Evolutionary conservation across 108 stramenopile genomes (phyloP).

Genomic region (Cyclotella atomus): DNA sequence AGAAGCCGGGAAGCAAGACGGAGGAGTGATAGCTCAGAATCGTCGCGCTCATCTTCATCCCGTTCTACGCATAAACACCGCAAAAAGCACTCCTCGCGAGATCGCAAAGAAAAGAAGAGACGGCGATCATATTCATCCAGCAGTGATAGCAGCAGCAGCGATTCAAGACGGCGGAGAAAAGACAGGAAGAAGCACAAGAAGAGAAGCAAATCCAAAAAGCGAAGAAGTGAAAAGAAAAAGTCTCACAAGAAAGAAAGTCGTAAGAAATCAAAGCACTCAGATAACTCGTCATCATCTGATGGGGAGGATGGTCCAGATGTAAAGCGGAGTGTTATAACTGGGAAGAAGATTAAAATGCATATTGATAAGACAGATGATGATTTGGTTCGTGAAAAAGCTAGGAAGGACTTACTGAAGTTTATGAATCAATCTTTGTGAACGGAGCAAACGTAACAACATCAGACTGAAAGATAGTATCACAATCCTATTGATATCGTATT

Average conservation of each 20-base stretch:
- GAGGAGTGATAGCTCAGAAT: slow-evolving; percentile 18
- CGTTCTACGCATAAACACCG: slow-evolving; percentile 5
- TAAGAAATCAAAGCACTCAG: slow-evolving; percentile 25
- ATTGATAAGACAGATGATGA: slow-evolving; percentile 86
- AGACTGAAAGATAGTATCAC: neutral
- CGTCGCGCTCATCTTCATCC: neutral
- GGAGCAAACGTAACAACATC: neutral
- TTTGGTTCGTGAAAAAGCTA: slow-evolving; percentile 73
- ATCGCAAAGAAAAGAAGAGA: slow-evolving; percentile 9
- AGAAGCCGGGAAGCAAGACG: slow-evolving; percentile 13
- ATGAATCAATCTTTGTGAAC: slow-evolving; percentile 84
- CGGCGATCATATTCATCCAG: slow-evolving; percentile 9
- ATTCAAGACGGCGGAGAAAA: slow-evolving; percentile 12
- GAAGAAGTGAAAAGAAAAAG: slow-evolving; percentile 12
- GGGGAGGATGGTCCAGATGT: slow-evolving; percentile 51
- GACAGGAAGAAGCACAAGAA: slow-evolving; percentile 23
- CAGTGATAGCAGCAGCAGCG: slow-evolving; percentile 1
- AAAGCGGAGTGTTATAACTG: slow-evolving; percentile 76
- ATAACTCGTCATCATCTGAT: slow-evolving; percentile 15
- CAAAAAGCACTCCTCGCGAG: slow-evolving; percentile 12
- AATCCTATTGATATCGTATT: too few species aligned
- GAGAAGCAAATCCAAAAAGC: slow-evolving; percentile 28
- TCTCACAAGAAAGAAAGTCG: slow-evolving; percentile 13
- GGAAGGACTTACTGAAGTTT: slow-evolving; percentile 77
- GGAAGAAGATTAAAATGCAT: slow-evolving; percentile 83